Evolutionary conservation across 176 grass and related monocot genomes (phyloP), one percentile per base, ranked within the genome.

Genomic region (Melocanna baccifera): DNA sequence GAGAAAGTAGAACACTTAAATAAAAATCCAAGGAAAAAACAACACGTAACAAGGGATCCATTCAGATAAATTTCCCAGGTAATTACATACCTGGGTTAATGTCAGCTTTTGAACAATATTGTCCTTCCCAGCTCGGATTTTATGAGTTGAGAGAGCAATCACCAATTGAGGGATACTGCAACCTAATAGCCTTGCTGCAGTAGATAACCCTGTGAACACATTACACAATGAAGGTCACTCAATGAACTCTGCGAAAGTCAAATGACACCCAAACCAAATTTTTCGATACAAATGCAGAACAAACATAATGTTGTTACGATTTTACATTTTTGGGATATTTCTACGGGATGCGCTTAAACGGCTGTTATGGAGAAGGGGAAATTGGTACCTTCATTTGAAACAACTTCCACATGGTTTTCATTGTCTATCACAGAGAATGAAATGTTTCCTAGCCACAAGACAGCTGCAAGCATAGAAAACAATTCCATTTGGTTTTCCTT

Each of bases 321-420:
- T 75, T 66, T 61, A 69, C 29, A 36, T 42, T 78, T 75, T 65
- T 56, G 15, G 22, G 62, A 64, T 18, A 88, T 16, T 78, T 84
- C 68, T 68, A 72, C 6, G 0, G 34, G 22, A 53, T 39, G 57
- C 34, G 43, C 18, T 2, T 22, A 59, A 74, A 78, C 20, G 37
- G 15, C 18, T 2, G 48, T 25, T 62, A 86, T 37, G 81, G 57
- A 46, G 5, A 58, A 76, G 3, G 43, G 46, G 36, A 69, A 70
- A 71, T 30, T 53, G 13, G 18, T 92, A 96, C 96, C 96, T 92
- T 99, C 96, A 52, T 91, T 87, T 81, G 89, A 84, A 91, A 88
- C 87, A 89, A 94, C 91, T 69, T 99, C 90, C 72, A 96, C 96
- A 86, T 99, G 91, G 78, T 91, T 96, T 99, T 99, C 96, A 67